phyloP scores from a whole-genome alignment of 768 basidiomycete genomes.

The Suillus variegatus region DNA sequence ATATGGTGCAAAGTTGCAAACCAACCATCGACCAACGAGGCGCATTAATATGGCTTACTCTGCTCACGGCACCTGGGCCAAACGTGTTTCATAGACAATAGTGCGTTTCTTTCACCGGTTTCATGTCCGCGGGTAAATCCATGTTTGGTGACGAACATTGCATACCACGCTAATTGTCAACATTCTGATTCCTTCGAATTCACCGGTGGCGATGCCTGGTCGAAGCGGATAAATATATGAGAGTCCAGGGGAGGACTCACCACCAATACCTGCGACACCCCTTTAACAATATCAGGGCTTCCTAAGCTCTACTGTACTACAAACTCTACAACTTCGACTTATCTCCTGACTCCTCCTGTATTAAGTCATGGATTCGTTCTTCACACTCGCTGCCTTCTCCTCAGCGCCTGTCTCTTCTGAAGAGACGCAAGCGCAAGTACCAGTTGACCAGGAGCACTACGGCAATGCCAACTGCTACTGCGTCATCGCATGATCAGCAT shows the following conservation, averaged over 20 bases:
- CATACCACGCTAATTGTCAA: background rate
- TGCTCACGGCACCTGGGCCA: background rate
- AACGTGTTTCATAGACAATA: background rate
- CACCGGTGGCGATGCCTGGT: background rate
- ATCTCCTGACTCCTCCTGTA: background rate
- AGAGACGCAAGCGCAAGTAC: slow-evolving; percentile 6
- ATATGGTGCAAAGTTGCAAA: background rate
- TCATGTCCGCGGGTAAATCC: background rate
- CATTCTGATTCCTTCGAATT: background rate
- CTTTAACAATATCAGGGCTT: background rate
- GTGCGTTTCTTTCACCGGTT: background rate
- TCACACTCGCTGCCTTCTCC: background rate
- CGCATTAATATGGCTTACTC: background rate
- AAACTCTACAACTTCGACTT: background rate
- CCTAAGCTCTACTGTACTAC: background rate
- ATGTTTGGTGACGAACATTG: background rate
- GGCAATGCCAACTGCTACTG: background rate
- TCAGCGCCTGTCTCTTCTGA: background rate
- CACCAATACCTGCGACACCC: background rate
- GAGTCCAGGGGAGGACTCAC: background rate
- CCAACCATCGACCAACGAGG: background rate
- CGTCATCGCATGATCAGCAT: slow-evolving; percentile 1
- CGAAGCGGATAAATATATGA: background rate
- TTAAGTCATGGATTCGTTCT: background rate
- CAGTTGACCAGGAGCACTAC: background rate